Conservation (phyloP, 2,329 filamentous ascomycete genomes). For the Aspergillus carbonarius region DNA sequence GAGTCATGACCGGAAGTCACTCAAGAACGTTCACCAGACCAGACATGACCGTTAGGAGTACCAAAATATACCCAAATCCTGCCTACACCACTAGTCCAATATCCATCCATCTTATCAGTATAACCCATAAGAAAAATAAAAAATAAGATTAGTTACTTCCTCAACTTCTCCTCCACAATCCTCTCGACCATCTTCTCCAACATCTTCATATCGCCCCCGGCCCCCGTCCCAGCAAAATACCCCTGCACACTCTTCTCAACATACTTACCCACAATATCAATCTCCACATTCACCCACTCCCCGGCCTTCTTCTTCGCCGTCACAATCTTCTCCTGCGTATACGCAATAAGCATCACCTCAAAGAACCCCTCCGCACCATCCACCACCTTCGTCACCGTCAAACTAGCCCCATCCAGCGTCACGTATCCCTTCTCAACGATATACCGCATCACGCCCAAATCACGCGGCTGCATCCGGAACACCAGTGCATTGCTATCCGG, state of each 20-base stretch:
- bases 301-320: constrained; percentile 75
- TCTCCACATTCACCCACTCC: constrained; percentile 86
- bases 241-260: constrained; percentile 77
- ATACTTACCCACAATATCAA: constrained; percentile 74
- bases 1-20: not conserved
- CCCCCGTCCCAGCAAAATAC: constrained; percentile 59
- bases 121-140: too few relatives aligned
- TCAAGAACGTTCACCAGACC: not conserved
- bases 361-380: constrained; percentile 78
- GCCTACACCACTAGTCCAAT: too few relatives aligned
- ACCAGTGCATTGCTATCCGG: constrained; percentile 89
- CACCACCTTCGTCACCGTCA: constrained; percentile 85
- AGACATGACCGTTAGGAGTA: constrained; percentile 6
- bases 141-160: constrained; percentile 31
- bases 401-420: constrained; percentile 87
- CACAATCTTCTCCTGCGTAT: constrained; percentile 91
- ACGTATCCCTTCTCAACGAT: constrained; percentile 96
- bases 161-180: constrained; percentile 70
- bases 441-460: constrained; percentile 72
- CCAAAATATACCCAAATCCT: constrained; percentile 18
- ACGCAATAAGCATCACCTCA: constrained; percentile 97
- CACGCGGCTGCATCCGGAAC: constrained; percentile 74
- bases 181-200: constrained; percentile 72
- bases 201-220: constrained; percentile 49
- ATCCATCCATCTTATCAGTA: too few relatives aligned